These are phyloP conservation scores for Epithemia pelagica DNA, from an alignment of 108 stramenopile species.

Conservation along the genomic window DNA sequence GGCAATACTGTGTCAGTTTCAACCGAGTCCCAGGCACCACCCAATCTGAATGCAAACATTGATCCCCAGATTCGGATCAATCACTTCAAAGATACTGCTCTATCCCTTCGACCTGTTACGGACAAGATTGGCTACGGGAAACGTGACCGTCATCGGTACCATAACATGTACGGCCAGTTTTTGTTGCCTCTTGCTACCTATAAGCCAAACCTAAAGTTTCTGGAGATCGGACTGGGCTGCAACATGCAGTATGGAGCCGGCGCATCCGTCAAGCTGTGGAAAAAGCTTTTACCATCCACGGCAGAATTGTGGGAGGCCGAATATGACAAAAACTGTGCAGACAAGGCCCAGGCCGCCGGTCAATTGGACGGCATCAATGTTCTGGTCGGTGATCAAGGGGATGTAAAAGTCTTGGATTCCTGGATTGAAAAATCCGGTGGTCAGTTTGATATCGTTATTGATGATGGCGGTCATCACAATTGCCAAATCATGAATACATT, in stretches of 20 bases:
- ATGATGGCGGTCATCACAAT: conserved; percentile 23
- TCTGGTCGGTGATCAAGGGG: conserved; percentile 22
- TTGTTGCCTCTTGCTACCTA: not conserved
- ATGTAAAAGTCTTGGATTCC: conserved; percentile 11
- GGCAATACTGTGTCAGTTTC: no score
- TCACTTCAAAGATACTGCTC: no score
- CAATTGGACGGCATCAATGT: conserved; percentile 16
- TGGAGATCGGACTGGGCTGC: not conserved
- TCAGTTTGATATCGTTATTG: conserved; percentile 22
- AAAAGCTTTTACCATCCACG: conserved; percentile 21
- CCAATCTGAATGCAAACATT: no score
- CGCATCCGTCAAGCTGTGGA: conserved; percentile 18
- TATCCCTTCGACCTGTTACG: no score
- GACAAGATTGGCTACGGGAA: no score
- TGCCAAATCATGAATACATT: conserved; percentile 19
- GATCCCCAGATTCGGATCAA: no score
- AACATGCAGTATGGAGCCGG: conserved; percentile 21
- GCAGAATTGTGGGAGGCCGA: conserved; percentile 29
- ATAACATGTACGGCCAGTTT: not conserved
- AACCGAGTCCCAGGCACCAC: no score
- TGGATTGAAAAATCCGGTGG: conserved; percentile 20
- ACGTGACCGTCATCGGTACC: no score
- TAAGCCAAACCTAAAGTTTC: not conserved
- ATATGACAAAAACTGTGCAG: conserved; percentile 16
- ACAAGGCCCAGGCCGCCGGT: conserved; percentile 8